Evolutionary conservation across 108 stramenopile genomes (phyloP).

Genomic region (Bacterosira constricta): DNA sequence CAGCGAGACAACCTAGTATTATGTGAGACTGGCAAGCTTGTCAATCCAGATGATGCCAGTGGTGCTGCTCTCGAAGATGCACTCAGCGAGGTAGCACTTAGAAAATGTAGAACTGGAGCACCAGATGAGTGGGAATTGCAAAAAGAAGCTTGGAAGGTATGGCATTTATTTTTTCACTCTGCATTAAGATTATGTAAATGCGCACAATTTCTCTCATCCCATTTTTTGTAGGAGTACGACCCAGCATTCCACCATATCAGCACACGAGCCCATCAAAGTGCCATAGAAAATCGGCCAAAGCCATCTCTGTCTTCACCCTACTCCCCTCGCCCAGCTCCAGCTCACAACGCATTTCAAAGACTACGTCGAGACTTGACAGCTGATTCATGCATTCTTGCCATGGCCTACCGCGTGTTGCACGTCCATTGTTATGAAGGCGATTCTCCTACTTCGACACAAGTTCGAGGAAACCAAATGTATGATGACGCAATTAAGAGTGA

Average conservation of each 20-base stretch:
- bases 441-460: constrained; percentile 20
- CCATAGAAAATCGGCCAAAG: constrained; percentile 74
- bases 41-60: constrained; percentile 85
- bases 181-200: too few relatives aligned
- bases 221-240: too few relatives aligned
- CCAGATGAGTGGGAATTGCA: constrained; percentile 81
- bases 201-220: too few relatives aligned
- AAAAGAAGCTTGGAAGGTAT: constrained; percentile 65
- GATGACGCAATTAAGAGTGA: constrained; percentile 70
- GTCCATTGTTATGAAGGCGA: constrained; percentile 62
- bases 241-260: constrained; percentile 82
- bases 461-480: constrained; percentile 65
- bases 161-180: too few relatives aligned
- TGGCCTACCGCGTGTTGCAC: constrained; percentile 74
- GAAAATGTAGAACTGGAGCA: constrained; percentile 60
- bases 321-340: constrained; percentile 57
- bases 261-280: constrained; percentile 68
- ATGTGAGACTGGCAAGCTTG: constrained; percentile 38
- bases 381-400: constrained; percentile 64
- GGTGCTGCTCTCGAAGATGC: constrained; percentile 79
- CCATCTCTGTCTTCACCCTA: constrained; percentile 51
- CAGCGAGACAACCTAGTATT: constrained; percentile 39
- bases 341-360: constrained; percentile 63
- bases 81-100: constrained; percentile 71
- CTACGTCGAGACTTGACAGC: constrained; percentile 74